Evolutionary conservation across 2,329 filamentous ascomycete genomes (phyloP), one percentile per base, ranked within the genome.

Genomic region (Coniochaeta sp.): DNA sequence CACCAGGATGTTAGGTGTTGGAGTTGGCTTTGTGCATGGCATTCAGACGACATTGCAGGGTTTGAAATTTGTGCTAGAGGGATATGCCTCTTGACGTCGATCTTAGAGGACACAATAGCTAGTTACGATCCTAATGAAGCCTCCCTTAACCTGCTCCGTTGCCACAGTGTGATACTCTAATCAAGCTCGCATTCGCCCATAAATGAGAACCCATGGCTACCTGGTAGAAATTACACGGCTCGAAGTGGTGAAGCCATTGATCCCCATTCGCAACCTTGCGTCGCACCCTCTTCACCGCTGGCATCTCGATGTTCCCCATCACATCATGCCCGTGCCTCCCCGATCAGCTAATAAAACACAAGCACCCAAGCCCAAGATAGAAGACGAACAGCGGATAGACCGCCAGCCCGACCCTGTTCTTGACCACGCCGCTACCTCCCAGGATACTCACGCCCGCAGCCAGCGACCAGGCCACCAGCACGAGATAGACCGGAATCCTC

Each of bases 371-470:
- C 30, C 89, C 89, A 53, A 96, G 75, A 70, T 99, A 99, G 71
- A 97, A 99, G 48, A 97, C 87, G 65, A 96, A 87, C 50, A 99
- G 75, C 52, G 94, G 94, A 66, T 95, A 99, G 20, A 99, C 91
- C 16, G 94, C 94, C 64, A 99, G 85, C 24, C 86, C 89, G 47
- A 97, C 91, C 48, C 94, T 80, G 71, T 97, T 96, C 74, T 91
- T 91, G 57, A 99, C 86, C 42, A 99, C 92, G 12, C 94, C 94
- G 53, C 91, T 96, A 38, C 94, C 94, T 27, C 92, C 91, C 51
- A 99, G 76, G 60, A 99, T 97, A 70, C 92, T 97, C 48, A 97
- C 87, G 22, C 94, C 94, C 1, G 94, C 95, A 46, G 94, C 94
- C 59, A 99, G 74, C 31, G 92, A 95, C 94, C 94, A 99, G 38